Percentiles rank a stretch among this genome's conserved stretches.
Evolutionary conservation across 352 stramenopile species (phyloP).

Genomic region (Elongisporangium prolatum): DNA sequence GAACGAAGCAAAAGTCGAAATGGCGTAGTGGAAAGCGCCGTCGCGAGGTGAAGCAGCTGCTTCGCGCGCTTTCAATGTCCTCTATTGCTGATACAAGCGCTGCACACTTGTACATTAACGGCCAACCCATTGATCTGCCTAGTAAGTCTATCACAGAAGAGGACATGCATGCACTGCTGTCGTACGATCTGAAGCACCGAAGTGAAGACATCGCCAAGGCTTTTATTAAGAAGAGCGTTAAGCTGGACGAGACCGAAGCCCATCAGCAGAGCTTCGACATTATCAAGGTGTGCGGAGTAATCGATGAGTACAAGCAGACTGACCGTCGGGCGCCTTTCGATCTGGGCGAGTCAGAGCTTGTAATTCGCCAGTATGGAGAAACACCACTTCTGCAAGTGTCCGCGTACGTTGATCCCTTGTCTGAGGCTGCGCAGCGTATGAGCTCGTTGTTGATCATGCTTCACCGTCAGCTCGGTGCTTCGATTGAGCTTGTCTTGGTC

Average conservation of each 20-base stretch:
- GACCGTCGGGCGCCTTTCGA: constrained; percentile 31
- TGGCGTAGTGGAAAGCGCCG: constrained; percentile 26
- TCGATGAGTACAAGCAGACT: constrained; percentile 70
- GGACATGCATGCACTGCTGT: constrained; percentile 60
- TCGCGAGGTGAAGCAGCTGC: constrained; percentile 33
- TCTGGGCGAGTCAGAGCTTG: constrained; percentile 27
- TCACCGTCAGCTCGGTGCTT: constrained; percentile 63
- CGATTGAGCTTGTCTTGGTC: constrained; percentile 59
- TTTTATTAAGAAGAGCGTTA: constrained; percentile 56
- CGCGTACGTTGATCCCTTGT: constrained; percentile 90
- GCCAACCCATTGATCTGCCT: constrained; percentile 52
- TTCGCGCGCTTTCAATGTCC: constrained; percentile 30
- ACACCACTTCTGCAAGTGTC: constrained; percentile 46
- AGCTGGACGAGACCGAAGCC: constrained; percentile 41
- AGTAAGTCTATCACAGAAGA: constrained; percentile 45
- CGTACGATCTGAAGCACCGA: constrained; percentile 66
- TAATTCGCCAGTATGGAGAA: constrained; percentile 25
- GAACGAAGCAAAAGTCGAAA: constrained; percentile 10
- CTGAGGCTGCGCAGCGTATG: constrained; percentile 83
- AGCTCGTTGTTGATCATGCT: constrained; percentile 85
- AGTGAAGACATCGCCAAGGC: constrained; percentile 64
- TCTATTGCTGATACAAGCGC: constrained; percentile 13
- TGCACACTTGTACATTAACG: constrained; percentile 68
- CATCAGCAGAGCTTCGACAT: constrained; percentile 63
- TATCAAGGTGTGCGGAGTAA: constrained; percentile 69